Evolutionary conservation across 306 rosid genomes (phyloP).

Genomic region (Glycine latifolia): DNA sequence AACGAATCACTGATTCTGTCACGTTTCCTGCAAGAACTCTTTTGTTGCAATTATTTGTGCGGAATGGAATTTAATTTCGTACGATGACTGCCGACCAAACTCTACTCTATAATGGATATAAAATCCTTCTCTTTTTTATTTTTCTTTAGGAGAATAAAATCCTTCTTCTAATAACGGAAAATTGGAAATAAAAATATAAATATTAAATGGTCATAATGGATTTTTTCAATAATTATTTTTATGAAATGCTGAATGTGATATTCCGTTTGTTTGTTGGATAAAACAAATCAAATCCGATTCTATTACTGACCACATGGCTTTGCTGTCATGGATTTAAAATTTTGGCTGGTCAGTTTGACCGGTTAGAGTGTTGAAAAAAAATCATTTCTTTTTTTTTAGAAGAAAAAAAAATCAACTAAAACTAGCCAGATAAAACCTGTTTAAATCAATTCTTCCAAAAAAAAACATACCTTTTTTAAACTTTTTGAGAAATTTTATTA

Average conservation of each 20-base stretch:
- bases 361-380: too few relatives aligned
- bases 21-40: conserved; percentile 1
- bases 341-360: neutral
- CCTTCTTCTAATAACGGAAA: too few relatives aligned
- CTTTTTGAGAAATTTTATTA: neutral
- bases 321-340: neutral
- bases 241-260: neutral
- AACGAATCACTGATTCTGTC: conserved; percentile 5
- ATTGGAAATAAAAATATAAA: neutral
- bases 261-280: neutral
- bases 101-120: neutral
- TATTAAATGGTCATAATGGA: neutral
- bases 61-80: neutral
- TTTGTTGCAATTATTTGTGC: neutral
- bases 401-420: neutral
- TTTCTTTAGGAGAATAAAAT: too few relatives aligned
- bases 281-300: neutral
- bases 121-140: too few relatives aligned
- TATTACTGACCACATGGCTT: neutral
- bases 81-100: conserved; percentile 14
- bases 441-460: neutral
- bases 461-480: neutral
- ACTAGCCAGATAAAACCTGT: neutral
- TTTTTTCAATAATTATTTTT: neutral
- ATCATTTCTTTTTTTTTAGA: too few relatives aligned